These are phyloP conservation scores for Trichomonas tenax DNA, from an alignment of 208 protist genomes.

Conservation along the genomic window DNA sequence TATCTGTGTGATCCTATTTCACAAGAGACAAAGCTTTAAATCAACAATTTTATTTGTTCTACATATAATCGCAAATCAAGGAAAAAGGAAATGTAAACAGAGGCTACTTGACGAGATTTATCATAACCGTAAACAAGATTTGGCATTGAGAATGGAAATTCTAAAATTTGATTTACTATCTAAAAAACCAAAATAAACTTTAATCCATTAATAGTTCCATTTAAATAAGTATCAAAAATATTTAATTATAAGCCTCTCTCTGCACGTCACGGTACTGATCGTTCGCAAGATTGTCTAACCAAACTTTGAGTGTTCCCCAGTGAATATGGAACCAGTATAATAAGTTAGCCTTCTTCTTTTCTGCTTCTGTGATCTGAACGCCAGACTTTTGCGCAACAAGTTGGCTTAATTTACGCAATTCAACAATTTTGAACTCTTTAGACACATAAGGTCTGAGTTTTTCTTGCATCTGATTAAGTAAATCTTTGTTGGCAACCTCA, in stretches of 20 bases:
- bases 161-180: no score
- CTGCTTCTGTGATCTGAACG: background rate
- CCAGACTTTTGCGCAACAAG: background rate
- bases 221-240: no score
- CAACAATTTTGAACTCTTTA: background rate
- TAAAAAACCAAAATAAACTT: no score
- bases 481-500: background rate
- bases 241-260: background rate
- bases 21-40: no score
- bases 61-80: no score
- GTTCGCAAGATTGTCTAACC: background rate
- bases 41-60: no score
- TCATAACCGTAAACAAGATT: no score
- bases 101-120: no score
- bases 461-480: background rate
- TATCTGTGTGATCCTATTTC: no score
- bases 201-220: no score
- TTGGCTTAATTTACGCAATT: background rate
- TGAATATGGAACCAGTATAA: background rate
- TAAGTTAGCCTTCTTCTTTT: background rate
- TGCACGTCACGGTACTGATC: background rate
- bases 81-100: no score
- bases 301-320: background rate
- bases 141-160: no score
- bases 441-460: background rate